Evolutionary conservation across 306 rosid species (phyloP).

Genomic region (Gillenia trifoliata): DNA sequence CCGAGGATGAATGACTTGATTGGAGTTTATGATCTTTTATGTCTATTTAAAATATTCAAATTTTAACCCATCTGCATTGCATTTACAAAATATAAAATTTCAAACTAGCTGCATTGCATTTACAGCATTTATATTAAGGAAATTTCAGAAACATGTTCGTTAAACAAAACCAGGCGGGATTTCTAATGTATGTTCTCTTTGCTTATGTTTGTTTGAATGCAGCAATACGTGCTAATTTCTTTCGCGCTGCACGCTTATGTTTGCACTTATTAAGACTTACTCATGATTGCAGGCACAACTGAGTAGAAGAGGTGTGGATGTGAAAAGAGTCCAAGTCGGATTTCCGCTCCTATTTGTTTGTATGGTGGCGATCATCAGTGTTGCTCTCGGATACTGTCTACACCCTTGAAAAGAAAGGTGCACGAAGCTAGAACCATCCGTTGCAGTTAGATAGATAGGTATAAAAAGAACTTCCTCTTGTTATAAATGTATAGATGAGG

Average conservation of each 20-base stretch:
- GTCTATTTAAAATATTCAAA: too few relatives aligned
- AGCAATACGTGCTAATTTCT: background rate
- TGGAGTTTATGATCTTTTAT: too few relatives aligned
- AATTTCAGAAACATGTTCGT: background rate
- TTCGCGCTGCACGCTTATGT: background rate
- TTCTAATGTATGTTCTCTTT: background rate
- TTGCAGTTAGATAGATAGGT: background rate
- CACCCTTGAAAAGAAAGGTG: conserved; percentile 37
- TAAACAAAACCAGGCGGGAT: too few relatives aligned
- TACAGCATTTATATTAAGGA: background rate
- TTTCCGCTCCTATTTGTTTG: conserved; percentile 77
- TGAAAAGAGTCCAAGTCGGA: conserved; percentile 56
- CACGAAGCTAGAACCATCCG: background rate
- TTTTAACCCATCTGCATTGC: too few relatives aligned
- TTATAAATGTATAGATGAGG: conserved; percentile 12
- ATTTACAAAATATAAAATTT: too few relatives aligned
- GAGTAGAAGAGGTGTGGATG: conserved; percentile 38
- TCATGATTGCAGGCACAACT: conserved; percentile 46
- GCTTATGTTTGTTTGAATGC: background rate
- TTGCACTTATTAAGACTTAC: background rate
- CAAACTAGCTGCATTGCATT: background rate
- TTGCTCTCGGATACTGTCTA: conserved; percentile 57
- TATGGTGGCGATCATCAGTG: conserved; percentile 66
- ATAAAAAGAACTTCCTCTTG: background rate
- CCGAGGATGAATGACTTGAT: too few relatives aligned